Evolutionary conservation across 345 rosid genomes (phyloP).

Genomic region (Clausena lansium): DNA sequence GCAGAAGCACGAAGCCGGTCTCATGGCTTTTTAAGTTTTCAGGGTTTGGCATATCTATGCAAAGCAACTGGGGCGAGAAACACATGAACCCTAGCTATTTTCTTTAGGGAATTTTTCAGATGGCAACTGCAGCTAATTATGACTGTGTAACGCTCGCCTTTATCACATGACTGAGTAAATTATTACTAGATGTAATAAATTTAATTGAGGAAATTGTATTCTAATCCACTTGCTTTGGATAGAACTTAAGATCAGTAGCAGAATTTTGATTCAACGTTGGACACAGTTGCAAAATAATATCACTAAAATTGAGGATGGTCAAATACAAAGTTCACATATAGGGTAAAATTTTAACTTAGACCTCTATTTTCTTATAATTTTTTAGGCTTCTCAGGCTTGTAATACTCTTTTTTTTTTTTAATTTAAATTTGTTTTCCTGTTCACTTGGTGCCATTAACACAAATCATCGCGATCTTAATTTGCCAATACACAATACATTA

Average conservation of each 20-base stretch:
- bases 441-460: background rate
- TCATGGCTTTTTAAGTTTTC: background rate
- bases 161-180: background rate
- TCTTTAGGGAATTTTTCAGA: background rate
- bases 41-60: background rate
- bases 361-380: too few relatives aligned
- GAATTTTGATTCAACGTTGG: too few relatives aligned
- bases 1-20: slow-evolving; percentile 4
- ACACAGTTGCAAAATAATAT: too few relatives aligned
- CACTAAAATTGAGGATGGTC: too few relatives aligned
- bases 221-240: background rate
- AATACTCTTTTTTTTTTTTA: too few relatives aligned
- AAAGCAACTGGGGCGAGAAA: slow-evolving; percentile 4
- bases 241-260: too few relatives aligned
- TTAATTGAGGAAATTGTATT: too few relatives aligned
- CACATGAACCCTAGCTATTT: background rate
- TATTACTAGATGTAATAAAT: too few relatives aligned
- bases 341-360: too few relatives aligned
- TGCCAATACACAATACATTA: background rate
- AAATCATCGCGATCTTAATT: too few relatives aligned
- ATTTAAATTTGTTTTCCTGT: background rate
- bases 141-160: background rate
- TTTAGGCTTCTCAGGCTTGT: too few relatives aligned
- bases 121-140: background rate
- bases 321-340: too few relatives aligned